phyloP scores from a whole-genome alignment of 139 green algal genomes.

The Chlorella vulgaris region DNA sequence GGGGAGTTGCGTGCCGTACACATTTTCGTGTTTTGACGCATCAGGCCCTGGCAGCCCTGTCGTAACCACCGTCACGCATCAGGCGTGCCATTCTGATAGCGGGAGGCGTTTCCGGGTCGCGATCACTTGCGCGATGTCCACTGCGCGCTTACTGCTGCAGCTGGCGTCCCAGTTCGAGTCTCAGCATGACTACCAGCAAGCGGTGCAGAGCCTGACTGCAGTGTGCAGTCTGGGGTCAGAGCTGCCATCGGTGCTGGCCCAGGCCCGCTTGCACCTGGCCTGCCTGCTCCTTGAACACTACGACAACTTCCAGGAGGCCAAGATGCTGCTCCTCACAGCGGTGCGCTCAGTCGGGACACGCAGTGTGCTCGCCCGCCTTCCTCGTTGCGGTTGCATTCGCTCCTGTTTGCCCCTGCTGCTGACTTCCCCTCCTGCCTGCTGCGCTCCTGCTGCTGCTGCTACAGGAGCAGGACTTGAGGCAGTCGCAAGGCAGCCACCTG shows the following conservation, averaged over 20 bases:
- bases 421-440: not conserved
- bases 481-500: conserved; percentile 4
- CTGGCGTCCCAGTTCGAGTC: conserved; percentile 15
- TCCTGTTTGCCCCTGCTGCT: not conserved
- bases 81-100: too few relatives aligned
- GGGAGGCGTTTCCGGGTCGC: too few relatives aligned
- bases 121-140: too few relatives aligned
- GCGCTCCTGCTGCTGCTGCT: not conserved
- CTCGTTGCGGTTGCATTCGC: not conserved
- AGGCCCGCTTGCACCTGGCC: conserved; percentile 20
- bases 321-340: conserved; percentile 3
- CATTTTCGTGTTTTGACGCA: too few relatives aligned
- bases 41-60: too few relatives aligned
- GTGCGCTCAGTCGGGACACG: not conserved
- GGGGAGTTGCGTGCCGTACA: too few relatives aligned
- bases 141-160: conserved; percentile 25
- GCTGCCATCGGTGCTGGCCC: conserved; percentile 17
- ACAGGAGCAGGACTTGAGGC: conserved; percentile 28
- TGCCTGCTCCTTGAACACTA: conserved; percentile 39
- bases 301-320: conserved; percentile 31
- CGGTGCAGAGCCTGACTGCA: conserved; percentile 26
- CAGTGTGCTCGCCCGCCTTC: not conserved
- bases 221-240: not conserved
- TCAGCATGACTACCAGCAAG: conserved; percentile 1
- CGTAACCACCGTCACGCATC: too few relatives aligned